A percentile compares a stretch with the other conserved stretches of the same genome.
phyloP scores from a whole-genome alignment of 169 alveolate species.

The Plasmodium vinckei region DNA sequence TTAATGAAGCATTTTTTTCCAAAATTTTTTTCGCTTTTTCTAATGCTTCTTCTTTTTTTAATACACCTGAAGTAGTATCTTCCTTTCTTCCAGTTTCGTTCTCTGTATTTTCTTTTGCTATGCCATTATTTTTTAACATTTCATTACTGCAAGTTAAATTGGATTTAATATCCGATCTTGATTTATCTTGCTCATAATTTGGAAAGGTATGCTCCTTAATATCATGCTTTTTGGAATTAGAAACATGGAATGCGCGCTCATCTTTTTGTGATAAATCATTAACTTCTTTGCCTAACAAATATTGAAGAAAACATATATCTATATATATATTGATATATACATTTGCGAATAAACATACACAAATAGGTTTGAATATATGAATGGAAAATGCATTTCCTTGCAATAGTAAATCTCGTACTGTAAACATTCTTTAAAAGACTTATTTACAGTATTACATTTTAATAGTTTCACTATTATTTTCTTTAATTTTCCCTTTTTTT shows the following conservation, averaged over 20 bases:
- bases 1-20: constrained; percentile 68
- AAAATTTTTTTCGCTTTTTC: constrained; percentile 61
- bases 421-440: background rate
- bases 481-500: background rate
- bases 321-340: too few relatives aligned
- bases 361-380: too few relatives aligned
- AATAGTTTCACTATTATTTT: background rate
- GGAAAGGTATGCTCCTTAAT: background rate
- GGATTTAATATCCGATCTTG: constrained; percentile 27
- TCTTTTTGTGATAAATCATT: too few relatives aligned
- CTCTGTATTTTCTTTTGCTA: constrained; percentile 11
- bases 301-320: too few relatives aligned
- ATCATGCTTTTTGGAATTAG: too few relatives aligned
- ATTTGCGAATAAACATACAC: too few relatives aligned
- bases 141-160: constrained; percentile 21
- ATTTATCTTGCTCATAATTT: background rate
- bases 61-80: constrained; percentile 2
- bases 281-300: too few relatives aligned
- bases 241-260: too few relatives aligned
- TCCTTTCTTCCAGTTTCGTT: background rate
- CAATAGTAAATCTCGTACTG: too few relatives aligned
- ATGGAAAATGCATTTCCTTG: too few relatives aligned
- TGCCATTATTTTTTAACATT: background rate
- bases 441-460: background rate
- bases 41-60: constrained; percentile 57